Conservation (phyloP, 148 eudicot species). For the Camellia granthamiana region DNA sequence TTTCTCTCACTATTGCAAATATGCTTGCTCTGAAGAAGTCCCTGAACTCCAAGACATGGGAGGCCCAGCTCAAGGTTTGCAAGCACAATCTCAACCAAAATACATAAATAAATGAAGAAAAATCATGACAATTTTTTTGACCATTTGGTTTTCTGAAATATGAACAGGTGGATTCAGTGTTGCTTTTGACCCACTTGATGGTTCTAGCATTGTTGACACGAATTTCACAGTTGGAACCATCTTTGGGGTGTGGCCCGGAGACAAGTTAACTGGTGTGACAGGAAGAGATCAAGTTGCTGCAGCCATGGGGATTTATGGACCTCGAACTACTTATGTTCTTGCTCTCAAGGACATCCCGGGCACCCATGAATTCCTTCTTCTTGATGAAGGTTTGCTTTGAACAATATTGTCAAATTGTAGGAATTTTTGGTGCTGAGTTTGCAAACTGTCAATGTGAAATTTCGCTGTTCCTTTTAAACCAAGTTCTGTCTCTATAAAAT, state of each 20-base stretch:
- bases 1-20: constrained; percentile 94
- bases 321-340: constrained; percentile 92
- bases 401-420: neutral
- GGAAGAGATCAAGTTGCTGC: constrained; percentile 96
- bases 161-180: constrained; percentile 94
- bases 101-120: too few species aligned
- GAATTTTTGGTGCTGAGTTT: neutral
- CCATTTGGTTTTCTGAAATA: neutral
- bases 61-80: constrained; percentile 81
- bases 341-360: constrained; percentile 88
- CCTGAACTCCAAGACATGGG: constrained; percentile 99
- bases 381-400: constrained; percentile 73
- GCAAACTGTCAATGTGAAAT: neutral
- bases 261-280: constrained; percentile 88
- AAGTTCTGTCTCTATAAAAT: neutral
- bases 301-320: constrained; percentile 98
- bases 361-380: constrained; percentile 96
- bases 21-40: constrained; percentile 98
- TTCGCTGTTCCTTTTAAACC: neutral
- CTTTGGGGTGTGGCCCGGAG: constrained; percentile 99
- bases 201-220: constrained; percentile 97
- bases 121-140: neutral
- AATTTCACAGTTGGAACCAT: constrained; percentile 99
- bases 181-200: constrained; percentile 98
- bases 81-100: neutral